These are phyloP conservation scores for Asterochloris erici DNA, from an alignment of 139 green algal genomes.

Conservation along the genomic window DNA sequence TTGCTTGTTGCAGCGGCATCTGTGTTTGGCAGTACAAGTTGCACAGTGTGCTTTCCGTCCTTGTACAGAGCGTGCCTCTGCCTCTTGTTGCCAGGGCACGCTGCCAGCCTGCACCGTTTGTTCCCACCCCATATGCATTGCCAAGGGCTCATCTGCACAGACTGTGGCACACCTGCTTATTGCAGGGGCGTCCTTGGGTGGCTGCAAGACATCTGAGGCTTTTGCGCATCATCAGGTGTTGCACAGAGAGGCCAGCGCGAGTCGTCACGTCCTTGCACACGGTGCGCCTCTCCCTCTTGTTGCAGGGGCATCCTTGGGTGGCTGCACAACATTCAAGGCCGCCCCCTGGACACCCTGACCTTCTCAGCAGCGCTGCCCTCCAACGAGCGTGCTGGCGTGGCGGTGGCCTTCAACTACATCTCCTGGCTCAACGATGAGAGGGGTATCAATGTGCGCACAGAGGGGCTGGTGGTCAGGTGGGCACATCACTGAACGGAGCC, in stretches of 20 bases:
- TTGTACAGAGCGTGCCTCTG: no score
- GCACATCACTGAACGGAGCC: not conserved
- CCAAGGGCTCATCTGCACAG: no score
- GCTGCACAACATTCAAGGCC: constrained; percentile 27
- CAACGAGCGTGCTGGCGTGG: constrained; percentile 21
- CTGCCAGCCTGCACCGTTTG: no score
- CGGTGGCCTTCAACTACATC: constrained; percentile 49
- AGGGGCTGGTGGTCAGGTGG: constrained; percentile 18
- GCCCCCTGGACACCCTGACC: constrained; percentile 38
- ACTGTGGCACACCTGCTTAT: no score
- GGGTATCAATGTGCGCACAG: constrained; percentile 23
- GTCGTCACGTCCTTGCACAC: no score
- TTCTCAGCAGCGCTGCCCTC: constrained; percentile 35
- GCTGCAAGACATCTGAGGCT: constrained; percentile 29
- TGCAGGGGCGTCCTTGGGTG: constrained; percentile 41
- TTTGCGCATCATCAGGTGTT: no score
- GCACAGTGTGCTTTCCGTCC: no score
- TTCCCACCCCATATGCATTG: no score
- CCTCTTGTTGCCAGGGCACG: constrained; percentile 10
- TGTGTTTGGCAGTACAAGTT: no score
- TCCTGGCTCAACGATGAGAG: constrained; percentile 46
- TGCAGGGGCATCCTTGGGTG: constrained; percentile 51
- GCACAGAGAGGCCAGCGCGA: no score
- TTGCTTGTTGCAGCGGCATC: no score
- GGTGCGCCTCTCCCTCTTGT: no score